Conservation (phyloP, 345 rosid genomes). For the Psidium friedrichsthalianum region DNA sequence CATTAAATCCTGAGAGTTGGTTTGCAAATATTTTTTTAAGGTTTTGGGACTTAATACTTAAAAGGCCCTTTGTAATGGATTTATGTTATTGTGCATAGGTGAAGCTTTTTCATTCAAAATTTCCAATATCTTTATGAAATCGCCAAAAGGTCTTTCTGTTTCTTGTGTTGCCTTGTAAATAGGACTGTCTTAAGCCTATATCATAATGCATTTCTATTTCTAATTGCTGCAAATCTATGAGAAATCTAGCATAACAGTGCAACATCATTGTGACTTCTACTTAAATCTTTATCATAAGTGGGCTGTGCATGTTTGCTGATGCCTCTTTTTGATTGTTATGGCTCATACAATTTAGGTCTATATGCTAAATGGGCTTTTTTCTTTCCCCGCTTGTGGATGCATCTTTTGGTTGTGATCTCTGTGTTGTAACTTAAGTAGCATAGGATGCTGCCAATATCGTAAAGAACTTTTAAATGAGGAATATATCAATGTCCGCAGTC, state of each 20-base stretch:
- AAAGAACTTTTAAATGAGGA: not conserved
- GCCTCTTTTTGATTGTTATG: not conserved
- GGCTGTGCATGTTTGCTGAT: not conserved
- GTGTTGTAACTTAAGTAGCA: not conserved
- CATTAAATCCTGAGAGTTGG: not conserved
- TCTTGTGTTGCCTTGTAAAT: not conserved
- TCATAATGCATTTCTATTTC: not conserved
- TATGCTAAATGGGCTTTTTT: not conserved
- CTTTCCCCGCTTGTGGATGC: not conserved
- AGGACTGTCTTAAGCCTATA: not conserved
- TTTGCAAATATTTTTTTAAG: not conserved
- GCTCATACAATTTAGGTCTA: not conserved
- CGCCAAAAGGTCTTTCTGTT: not conserved
- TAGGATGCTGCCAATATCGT: not conserved
- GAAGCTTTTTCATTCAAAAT: no score
- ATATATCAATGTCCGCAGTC: slow-evolving; percentile 32
- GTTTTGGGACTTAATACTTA: not conserved
- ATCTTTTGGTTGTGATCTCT: not conserved
- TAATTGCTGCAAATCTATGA: not conserved
- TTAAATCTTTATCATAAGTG: no score
- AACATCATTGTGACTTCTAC: not conserved
- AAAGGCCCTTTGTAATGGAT: not conserved
- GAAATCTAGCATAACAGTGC: not conserved
- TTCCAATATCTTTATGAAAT: not conserved
- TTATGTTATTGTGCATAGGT: not conserved